Base-by-base conservation (phyloP, 1,139 yeast species). In the Saccharomycopsis hybrid region DNA sequence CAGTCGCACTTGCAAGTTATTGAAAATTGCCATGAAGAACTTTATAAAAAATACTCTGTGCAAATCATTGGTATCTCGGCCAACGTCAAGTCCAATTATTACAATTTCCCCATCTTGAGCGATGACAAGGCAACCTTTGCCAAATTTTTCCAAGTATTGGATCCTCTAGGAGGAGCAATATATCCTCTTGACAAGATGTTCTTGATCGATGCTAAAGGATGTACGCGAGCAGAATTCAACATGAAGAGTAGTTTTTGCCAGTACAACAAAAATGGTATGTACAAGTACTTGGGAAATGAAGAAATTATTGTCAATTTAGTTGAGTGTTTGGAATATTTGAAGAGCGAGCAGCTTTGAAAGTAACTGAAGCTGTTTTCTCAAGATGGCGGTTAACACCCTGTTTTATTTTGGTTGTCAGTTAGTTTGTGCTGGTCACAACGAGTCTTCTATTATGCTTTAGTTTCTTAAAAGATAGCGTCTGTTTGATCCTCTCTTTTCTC, bases 141-240 rank as follows among this genome's bases (percentile, higher is more conserved):
- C 2, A 59, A 61, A 27, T 59, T 62, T 13, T 54, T 64, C 40
- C 55, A 61, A 24, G 55, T 73, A 5, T 54, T 67, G 36, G 76
- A 75, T 56, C 81, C 81, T 0, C 55, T 75, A 27, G 80, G 80
- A 7, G 80, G 80, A 8, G 80, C 77, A 0, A 46, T 62, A n/a
- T 76, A 71, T 56, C 79, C 80, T 0, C 57, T 74, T 37, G 71
- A 73, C 43, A 65, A 69, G 48, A 59, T 76, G 41, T 50, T 73
- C 5, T 56, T 74, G 1, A 61, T 71, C 29, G 69, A 69, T 50
- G 40, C 49, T 4, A 43, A 58, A 3, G 63, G 66, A 41, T 46
- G 52, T 7, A 64, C 36, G 4, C 27, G 38, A 13, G 47, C 50
- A 4, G 49, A 46, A 35, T 41, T 49, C 13, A 29, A 36, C 9